Evolutionary conservation across 164 flowering plant genomes (phyloP).

Genomic region (grape (Vitis vinifera)): DNA sequence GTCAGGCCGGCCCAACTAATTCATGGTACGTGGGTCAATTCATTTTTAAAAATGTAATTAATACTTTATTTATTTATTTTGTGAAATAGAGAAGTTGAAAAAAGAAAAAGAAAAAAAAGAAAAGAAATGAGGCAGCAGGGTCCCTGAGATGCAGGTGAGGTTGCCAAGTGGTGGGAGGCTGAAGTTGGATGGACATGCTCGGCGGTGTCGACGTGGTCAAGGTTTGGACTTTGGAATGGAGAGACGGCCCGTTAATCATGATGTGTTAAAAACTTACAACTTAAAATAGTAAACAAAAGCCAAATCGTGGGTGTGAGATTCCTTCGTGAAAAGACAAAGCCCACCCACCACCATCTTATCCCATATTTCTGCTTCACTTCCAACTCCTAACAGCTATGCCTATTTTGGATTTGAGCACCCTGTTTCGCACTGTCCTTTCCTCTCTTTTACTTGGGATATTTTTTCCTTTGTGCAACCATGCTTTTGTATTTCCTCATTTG

Average conservation of each 20-base stretch:
- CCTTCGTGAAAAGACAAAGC: slow-evolving; percentile 16
- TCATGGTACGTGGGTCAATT: slow-evolving; percentile 15
- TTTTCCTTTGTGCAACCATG: no score
- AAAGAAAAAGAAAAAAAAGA: no score
- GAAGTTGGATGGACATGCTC: slow-evolving; percentile 21
- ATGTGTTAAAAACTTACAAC: no score
- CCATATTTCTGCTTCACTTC: not conserved
- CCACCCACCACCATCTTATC: slow-evolving; percentile 21
- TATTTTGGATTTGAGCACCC: not conserved
- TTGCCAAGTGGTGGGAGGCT: slow-evolving; percentile 29
- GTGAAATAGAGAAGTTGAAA: no score
- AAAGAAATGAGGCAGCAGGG: not conserved
- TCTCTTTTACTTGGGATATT: not conserved
- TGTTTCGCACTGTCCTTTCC: not conserved
- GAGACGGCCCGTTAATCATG: no score
- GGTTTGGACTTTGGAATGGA: not conserved
- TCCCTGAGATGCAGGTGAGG: slow-evolving; percentile 6
- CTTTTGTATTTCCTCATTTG: no score
- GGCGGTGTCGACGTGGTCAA: slow-evolving; percentile 30
- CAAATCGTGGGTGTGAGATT: slow-evolving; percentile 19
- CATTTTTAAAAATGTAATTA: no score
- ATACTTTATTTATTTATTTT: no score
- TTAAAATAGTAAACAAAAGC: not conserved
- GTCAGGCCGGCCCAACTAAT: slow-evolving; percentile 21
- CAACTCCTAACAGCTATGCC: slow-evolving; percentile 2